Evolutionary conservation across 805 yeast genomes (phyloP).

Genomic region (Metschnikowia dekortorum): DNA sequence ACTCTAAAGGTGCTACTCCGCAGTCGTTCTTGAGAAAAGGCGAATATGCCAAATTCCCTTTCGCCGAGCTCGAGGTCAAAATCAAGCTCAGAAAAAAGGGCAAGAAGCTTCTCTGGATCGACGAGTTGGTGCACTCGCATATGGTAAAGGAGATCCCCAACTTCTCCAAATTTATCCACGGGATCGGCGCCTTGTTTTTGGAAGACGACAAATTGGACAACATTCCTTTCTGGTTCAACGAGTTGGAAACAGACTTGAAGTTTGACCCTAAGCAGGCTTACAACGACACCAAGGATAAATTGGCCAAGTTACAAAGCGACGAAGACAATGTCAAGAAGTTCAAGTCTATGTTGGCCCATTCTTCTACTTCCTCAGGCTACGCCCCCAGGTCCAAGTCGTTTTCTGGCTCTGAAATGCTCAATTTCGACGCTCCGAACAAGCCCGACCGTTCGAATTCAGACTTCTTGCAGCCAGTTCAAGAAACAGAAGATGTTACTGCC

Average conservation of each 20-base stretch:
- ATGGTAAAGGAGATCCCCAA: constrained; percentile 91
- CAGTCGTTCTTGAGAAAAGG: constrained; percentile 75
- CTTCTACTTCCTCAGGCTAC: constrained; percentile 21
- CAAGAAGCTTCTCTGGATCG: constrained; percentile 70
- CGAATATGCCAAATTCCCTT: constrained; percentile 80
- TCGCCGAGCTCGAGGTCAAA: constrained; percentile 84
- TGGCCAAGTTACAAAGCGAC: constrained; percentile 44
- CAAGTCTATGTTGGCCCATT: constrained; percentile 34
- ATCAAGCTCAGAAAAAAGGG: constrained; percentile 43
- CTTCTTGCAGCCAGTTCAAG: constrained; percentile 12
- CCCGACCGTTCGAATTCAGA: neutral
- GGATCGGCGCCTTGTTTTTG: constrained; percentile 79
- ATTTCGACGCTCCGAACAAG: constrained; percentile 9
- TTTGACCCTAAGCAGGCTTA: constrained; percentile 76
- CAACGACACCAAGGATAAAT: constrained; percentile 57
- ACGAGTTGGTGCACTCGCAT: constrained; percentile 71
- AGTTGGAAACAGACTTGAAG: constrained; percentile 57
- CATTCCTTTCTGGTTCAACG: constrained; percentile 93
- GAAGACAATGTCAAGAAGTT: constrained; percentile 42
- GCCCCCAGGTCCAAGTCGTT: constrained; percentile 39
- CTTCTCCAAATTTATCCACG: constrained; percentile 90
- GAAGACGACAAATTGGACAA: constrained; percentile 89
- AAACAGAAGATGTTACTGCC: constrained; percentile 12
- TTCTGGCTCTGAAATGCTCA: constrained; percentile 29
- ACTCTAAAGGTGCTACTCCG: constrained; percentile 67